Evolutionary conservation across 2,329 filamentous ascomycete species (phyloP).

Genomic region (Colletotrichum destructivum): DNA sequence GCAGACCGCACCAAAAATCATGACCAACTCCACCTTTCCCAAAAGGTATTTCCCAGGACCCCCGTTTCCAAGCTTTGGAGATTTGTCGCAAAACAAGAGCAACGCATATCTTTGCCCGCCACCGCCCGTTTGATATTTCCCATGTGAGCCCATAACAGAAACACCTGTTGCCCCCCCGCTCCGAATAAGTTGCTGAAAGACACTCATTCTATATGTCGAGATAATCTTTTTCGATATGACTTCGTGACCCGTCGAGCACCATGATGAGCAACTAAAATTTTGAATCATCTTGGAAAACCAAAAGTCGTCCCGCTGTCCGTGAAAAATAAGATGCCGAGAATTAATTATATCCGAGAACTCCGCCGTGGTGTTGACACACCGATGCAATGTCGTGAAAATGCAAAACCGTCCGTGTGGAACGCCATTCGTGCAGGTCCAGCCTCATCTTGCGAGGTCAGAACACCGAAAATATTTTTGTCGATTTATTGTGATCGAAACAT

Average conservation of each 20-base stretch:
- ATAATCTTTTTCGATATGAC: conserved; percentile 57
- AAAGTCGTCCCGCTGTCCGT: conserved; percentile 54
- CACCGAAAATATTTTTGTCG: conserved; percentile 42
- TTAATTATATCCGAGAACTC: conserved; percentile 56
- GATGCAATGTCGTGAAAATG: conserved; percentile 64
- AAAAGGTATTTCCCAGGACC: conserved; percentile 40
- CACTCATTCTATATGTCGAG: conserved; percentile 67
- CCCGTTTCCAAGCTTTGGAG: conserved; percentile 49
- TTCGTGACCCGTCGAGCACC: conserved; percentile 42
- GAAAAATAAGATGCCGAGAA: conserved; percentile 47
- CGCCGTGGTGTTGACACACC: conserved; percentile 60
- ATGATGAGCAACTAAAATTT: conserved; percentile 54
- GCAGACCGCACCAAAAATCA: conserved; percentile 41
- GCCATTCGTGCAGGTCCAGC: conserved; percentile 62
- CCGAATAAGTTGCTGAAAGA: conserved; percentile 48
- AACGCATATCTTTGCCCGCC: conserved; percentile 55
- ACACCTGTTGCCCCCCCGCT: conserved; percentile 53
- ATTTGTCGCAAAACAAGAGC: conserved; percentile 46
- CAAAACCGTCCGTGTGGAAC: conserved; percentile 59
- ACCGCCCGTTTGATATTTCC: conserved; percentile 49
- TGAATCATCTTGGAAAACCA: conserved; percentile 59
- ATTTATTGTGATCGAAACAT: conserved; percentile 42
- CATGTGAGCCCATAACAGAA: conserved; percentile 56
- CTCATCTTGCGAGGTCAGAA: conserved; percentile 51
- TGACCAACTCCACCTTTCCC: conserved; percentile 56